Evolutionary conservation across 202 grass and related monocot species (phyloP).

Genomic region (Setaria italica): DNA sequence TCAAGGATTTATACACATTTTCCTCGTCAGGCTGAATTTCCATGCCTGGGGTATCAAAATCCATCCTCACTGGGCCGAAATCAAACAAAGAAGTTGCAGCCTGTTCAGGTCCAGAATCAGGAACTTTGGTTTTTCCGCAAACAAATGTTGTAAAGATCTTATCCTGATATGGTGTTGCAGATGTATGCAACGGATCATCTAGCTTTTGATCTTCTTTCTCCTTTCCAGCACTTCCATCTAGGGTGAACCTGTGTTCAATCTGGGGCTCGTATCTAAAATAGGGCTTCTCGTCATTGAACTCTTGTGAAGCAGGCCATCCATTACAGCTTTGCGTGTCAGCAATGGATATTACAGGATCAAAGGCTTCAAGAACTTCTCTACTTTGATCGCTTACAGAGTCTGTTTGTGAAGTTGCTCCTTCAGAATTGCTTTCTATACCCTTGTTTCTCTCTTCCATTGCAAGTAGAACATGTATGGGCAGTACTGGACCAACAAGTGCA

Average conservation of each 20-base stretch:
- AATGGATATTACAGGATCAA: constrained; percentile 74
- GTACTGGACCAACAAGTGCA: constrained; percentile 73
- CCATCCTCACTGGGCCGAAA: constrained; percentile 64
- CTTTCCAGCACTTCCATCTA: constrained; percentile 36
- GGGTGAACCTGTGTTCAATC: constrained; percentile 36
- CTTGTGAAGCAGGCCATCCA: constrained; percentile 50
- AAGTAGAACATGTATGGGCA: constrained; percentile 82
- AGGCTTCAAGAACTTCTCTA: constrained; percentile 62
- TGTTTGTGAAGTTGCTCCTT: constrained; percentile 42
- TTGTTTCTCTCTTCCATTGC: constrained; percentile 67
- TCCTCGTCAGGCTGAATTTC: constrained; percentile 58
- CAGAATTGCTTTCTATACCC: constrained; percentile 34
- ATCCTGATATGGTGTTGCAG: constrained; percentile 45
- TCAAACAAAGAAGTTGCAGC: constrained; percentile 55
- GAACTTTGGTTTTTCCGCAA: constrained; percentile 56
- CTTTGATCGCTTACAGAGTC: constrained; percentile 57
- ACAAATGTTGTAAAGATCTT: constrained; percentile 71
- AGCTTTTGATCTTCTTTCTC: constrained; percentile 48
- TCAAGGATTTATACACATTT: constrained; percentile 61
- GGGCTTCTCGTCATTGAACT: constrained; percentile 54
- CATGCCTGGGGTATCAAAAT: constrained; percentile 60
- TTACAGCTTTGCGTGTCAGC: constrained; percentile 37
- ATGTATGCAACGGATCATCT: constrained; percentile 28
- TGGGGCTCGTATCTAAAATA: constrained; percentile 83
- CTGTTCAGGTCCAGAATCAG: constrained; percentile 53